Base-by-base conservation (phyloP, 192 early-diverging fungal genomes). In the Coemansia sp. region DNA sequence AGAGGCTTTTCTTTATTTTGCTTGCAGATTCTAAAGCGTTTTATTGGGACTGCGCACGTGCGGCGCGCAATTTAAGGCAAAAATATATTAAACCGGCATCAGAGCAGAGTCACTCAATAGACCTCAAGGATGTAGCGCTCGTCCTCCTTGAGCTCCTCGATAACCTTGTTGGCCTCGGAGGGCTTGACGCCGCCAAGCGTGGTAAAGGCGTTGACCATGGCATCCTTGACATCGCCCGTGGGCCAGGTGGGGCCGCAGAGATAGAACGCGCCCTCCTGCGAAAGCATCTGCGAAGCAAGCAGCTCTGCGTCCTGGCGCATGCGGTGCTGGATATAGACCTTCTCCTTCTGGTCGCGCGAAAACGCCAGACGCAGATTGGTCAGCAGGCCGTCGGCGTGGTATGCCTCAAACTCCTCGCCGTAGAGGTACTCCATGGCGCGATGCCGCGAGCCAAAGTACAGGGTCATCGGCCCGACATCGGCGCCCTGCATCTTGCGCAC, bases 161-260 rank as follows among this genome's bases (percentile, higher is more conserved):
- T 85, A 34, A 85, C 74, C 67, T 86, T 87, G 67, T 63, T 75
- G 28, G 93, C 92, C 42, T 88, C 83, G 36, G 80, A 68, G 24
- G 64, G 60, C 54, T 83, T 83, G 71, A 90, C 83, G 52, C 75
- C 78, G 58, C 86, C 85, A 45, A 83, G 62, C 14, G 69, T 69
- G 35, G 78, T 81, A 69, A 97, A 93, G 58, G 90, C 87, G 28
- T 71, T 68, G 18, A 95, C 84, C 62, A 98, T 86, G 25, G 95
- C 95, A 62, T 94, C 92, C 81, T 87, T 89, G 47, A 98, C 91
- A 83, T 98, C 95, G 23, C 90, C 90, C 18, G 94, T 90, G 22
- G 90, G 92, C 95, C 95, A 98, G 19, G 94, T 95, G 32, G 94
- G 95, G 60, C 95, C 95, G 72, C 95, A 98, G n/a, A 98, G 82